phyloP scores from a whole-genome alignment of 441 rosid species.

The Erodium texanum region DNA sequence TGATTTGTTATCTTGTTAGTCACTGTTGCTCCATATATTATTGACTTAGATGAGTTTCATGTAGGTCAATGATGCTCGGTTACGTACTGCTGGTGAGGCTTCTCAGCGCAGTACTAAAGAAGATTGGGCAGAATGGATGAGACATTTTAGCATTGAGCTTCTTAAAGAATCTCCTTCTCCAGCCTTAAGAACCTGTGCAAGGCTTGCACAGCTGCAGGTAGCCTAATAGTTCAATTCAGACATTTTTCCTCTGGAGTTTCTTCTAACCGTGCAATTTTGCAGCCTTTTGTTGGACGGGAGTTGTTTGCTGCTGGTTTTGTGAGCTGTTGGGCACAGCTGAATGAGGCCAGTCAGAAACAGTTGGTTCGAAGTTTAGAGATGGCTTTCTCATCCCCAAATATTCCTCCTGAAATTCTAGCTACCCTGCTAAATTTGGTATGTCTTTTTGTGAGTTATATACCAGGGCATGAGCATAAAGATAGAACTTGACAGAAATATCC shows the following conservation, averaged over 20 bases:
- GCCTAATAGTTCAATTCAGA: conserved; percentile 15
- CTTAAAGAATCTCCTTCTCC: conserved; percentile 98
- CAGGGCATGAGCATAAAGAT: background rate
- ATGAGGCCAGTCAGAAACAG: conserved; percentile 78
- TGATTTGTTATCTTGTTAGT: too few relatives aligned
- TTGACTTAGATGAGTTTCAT: background rate
- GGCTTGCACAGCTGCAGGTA: conserved; percentile 98
- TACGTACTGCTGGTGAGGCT: conserved; percentile 98
- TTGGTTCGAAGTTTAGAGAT: conserved; percentile 93
- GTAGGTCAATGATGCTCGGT: conserved; percentile 85
- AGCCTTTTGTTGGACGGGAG: conserved; percentile 98
- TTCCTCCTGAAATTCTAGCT: conserved; percentile 99
- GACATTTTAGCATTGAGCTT: conserved; percentile 99
- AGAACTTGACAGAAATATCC: background rate
- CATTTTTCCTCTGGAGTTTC: conserved; percentile 9
- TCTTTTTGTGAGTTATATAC: conserved; percentile 5
- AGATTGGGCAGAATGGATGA: conserved; percentile 99
- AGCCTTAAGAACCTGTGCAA: conserved; percentile 93
- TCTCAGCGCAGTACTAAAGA: conserved; percentile 99
- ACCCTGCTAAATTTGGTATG: conserved; percentile 89
- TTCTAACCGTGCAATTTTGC: conserved; percentile 31
- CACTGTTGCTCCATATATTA: too few relatives aligned
- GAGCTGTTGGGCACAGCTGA: conserved; percentile 97
- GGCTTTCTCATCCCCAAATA: conserved; percentile 99
- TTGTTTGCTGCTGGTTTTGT: conserved; percentile 99